Evolutionary conservation across 2,329 filamentous ascomycete genomes (phyloP), one percentile per base, ranked within the genome.

Genomic region (Pezicula rhizophila): DNA sequence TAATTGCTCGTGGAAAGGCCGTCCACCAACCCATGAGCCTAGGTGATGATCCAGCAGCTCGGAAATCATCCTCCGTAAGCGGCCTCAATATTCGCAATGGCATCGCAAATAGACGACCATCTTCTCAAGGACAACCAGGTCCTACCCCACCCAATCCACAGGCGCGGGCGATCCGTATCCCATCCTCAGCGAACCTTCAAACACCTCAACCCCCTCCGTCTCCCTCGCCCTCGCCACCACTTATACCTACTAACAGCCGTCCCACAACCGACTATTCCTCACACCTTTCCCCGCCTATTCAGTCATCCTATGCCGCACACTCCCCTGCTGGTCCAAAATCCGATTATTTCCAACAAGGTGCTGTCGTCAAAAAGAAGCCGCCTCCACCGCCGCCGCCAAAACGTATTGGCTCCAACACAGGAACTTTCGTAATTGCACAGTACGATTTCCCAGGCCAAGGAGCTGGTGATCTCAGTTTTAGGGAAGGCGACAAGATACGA

Each of bases 361-460:
- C 50, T 4, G 68, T 70, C 5, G 70, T 66, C 4, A 87, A 86
- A 69, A 92, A 92, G 71, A 87, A 86, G 67, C 83, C 82, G 1
- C 85, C 87, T 0, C 87, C 87, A 0, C 87, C 88, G 0, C 85
- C 86, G 8, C 74, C 78, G 15, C 74, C 78, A 2, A 85, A 86
- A 66, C 75, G 78, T 48, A 67, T 71, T 11, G 68, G 75, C 1
- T 73, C 72, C 8, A 71, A 49, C 72, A 74, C 55, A 67, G 69
- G 12, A 52, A 63, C 23, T 7, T 61, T 70, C 69, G 47, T 76
- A 74, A 55, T 89, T 73, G 89, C 89, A 7, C 71, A 88, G 59
- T 93, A 89, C 65, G 77, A 85, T 55, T 95, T 90, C 63, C 73
- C 75, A 2, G 87, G 85, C 0, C 82, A 90, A 60, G 78, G 77